Percentiles rank a stretch among this genome's conserved stretches.
Evolutionary conservation across 1,139 yeast species (phyloP).

Genomic region (Magnusiomyces paraingens): DNA sequence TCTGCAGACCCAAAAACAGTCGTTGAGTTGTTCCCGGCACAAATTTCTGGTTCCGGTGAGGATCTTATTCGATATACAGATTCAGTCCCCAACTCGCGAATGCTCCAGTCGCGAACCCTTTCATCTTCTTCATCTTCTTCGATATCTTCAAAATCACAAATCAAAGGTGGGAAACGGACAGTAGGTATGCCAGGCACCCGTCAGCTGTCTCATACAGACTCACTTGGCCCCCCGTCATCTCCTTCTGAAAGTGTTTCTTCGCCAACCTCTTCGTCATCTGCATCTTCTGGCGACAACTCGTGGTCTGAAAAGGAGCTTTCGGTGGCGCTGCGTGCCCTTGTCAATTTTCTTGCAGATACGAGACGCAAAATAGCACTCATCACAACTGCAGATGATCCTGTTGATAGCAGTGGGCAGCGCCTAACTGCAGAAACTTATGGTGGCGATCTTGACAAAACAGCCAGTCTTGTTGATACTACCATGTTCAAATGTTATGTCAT

Average conservation of each 20-base stretch:
- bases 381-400: slow-evolving; percentile 8
- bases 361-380: slow-evolving; percentile 39
- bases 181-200: neutral
- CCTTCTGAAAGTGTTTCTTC: slow-evolving; percentile 44
- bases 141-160: slow-evolving; percentile 8
- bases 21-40: slow-evolving; percentile 40
- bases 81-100: slow-evolving; percentile 5
- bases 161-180: neutral
- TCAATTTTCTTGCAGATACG: slow-evolving; percentile 49
- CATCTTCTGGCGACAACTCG: slow-evolving; percentile 11
- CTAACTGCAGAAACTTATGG: slow-evolving; percentile 29
- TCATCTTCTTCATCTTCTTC: slow-evolving; percentile 16
- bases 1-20: slow-evolving; percentile 54
- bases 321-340: slow-evolving; percentile 45
- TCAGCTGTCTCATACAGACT: slow-evolving; percentile 25
- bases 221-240: slow-evolving; percentile 52
- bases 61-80: slow-evolving; percentile 22
- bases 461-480: slow-evolving; percentile 66
- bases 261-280: slow-evolving; percentile 22
- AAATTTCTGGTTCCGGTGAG: slow-evolving; percentile 25
- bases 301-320: slow-evolving; percentile 24
- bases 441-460: slow-evolving; percentile 33
- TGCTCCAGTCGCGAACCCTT: neutral
- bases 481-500: slow-evolving; percentile 68
- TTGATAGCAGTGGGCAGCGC: slow-evolving; percentile 21